Evolutionary conservation across 805 yeast genomes (phyloP).

Genomic region (Kurtzmaniella fragi): DNA sequence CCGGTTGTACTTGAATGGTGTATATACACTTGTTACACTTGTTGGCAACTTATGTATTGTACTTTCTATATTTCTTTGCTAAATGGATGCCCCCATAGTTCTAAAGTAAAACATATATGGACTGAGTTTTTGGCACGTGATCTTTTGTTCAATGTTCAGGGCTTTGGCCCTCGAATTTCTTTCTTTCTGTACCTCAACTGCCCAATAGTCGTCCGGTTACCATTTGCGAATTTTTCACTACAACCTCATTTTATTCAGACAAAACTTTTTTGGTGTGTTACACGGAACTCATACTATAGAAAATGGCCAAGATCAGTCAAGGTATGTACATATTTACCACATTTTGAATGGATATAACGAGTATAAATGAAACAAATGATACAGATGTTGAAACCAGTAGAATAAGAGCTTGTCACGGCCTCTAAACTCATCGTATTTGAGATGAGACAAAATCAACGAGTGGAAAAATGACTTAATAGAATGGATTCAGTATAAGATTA

Average conservation of each 20-base stretch:
- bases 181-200: constrained; percentile 5
- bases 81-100: too few relatives aligned
- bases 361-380: too few relatives aligned
- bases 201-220: neutral
- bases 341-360: constrained; percentile 1
- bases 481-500: too few relatives aligned
- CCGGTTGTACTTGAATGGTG: too few relatives aligned
- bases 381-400: neutral
- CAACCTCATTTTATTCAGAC: neutral
- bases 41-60: too few relatives aligned
- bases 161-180: constrained; percentile 7
- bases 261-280: constrained; percentile 5
- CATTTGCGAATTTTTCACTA: constrained; percentile 10
- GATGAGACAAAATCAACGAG: neutral
- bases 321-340: constrained; percentile 34
- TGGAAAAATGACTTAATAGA: neutral
- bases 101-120: too few relatives aligned
- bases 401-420: neutral
- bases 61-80: too few relatives aligned
- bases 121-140: too few relatives aligned
- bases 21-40: too few relatives aligned
- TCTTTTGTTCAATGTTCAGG: too few relatives aligned
- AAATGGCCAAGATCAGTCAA: constrained; percentile 62
- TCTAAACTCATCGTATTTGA: neutral
- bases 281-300: constrained; percentile 14